Conservation (phyloP, 352 stramenopile genomes). For the Blastocystis sp. region DNA sequence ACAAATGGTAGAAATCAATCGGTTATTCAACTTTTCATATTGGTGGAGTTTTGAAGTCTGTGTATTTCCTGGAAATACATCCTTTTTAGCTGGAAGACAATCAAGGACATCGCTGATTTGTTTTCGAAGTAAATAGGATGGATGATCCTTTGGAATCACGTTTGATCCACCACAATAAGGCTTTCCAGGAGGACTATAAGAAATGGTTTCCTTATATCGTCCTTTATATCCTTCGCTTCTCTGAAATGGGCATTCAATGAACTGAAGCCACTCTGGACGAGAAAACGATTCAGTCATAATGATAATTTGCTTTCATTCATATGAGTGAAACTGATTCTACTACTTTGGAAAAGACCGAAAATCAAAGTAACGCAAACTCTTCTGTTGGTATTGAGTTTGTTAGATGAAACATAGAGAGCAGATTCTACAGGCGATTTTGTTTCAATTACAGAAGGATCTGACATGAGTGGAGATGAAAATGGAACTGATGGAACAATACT, state of each 20-base stretch:
- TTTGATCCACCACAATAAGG: slow-evolving; percentile 41
- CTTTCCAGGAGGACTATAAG: slow-evolving; percentile 19
- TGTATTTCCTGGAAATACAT: neutral
- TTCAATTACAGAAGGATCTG: neutral
- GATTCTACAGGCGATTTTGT: neutral
- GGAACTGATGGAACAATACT: too few relatives aligned
- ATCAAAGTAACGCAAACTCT: too few relatives aligned
- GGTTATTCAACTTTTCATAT: neutral
- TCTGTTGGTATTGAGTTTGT: neutral
- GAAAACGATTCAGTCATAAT: neutral
- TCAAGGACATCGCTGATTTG: neutral
- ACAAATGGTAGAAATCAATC: neutral
- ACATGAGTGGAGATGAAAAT: neutral
- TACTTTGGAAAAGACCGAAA: too few relatives aligned
- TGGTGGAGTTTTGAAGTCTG: neutral
- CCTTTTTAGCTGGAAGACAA: neutral
- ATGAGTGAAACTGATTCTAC: neutral
- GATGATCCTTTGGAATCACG: neutral
- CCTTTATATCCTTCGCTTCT: neutral
- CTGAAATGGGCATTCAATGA: neutral
- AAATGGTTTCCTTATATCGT: neutral
- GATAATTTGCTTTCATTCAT: neutral
- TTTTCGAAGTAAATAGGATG: neutral
- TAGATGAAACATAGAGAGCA: neutral
- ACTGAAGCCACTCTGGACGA: slow-evolving; percentile 1